Conservation (phyloP, 2,329 filamentous ascomycete species). For the Trichoderma sp. region DNA sequence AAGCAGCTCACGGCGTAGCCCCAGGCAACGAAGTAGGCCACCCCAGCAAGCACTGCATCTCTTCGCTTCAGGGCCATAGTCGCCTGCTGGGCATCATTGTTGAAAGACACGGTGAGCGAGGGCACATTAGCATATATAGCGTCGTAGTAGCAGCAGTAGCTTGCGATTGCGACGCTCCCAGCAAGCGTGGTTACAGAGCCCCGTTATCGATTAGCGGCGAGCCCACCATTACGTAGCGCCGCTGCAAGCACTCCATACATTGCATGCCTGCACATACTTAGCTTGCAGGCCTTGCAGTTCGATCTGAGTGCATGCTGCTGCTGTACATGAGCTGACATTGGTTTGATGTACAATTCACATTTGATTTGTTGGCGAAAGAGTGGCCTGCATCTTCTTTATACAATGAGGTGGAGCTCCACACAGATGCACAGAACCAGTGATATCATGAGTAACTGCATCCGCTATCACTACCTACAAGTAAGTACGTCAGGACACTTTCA, state of each 20-base stretch:
- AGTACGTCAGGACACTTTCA: background rate
- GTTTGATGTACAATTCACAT: background rate
- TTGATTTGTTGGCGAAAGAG: background rate
- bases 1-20: constrained; percentile 82
- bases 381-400: background rate
- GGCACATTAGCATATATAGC: constrained; percentile 5
- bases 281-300: background rate
- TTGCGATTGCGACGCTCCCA: constrained; percentile 24
- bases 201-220: constrained; percentile 24
- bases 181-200: constrained; percentile 7
- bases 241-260: constrained; percentile 20
- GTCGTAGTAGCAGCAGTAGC: constrained; percentile 21
- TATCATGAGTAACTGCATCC: background rate
- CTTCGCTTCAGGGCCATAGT: constrained; percentile 73
- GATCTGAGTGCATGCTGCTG: background rate
- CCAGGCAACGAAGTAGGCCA: constrained; percentile 83
- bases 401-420: background rate
- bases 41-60: constrained; percentile 69
- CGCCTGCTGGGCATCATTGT: constrained; percentile 41
- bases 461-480: background rate
- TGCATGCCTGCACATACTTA: background rate
- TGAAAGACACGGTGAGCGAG: constrained; percentile 25
- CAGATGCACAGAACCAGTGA: background rate
- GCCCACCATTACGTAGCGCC: constrained; percentile 26
- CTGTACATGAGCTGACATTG: constrained; percentile 4